phyloP scores from a whole-genome alignment of 2,329 filamentous ascomycete genomes.

The Fusarium nygamai region DNA sequence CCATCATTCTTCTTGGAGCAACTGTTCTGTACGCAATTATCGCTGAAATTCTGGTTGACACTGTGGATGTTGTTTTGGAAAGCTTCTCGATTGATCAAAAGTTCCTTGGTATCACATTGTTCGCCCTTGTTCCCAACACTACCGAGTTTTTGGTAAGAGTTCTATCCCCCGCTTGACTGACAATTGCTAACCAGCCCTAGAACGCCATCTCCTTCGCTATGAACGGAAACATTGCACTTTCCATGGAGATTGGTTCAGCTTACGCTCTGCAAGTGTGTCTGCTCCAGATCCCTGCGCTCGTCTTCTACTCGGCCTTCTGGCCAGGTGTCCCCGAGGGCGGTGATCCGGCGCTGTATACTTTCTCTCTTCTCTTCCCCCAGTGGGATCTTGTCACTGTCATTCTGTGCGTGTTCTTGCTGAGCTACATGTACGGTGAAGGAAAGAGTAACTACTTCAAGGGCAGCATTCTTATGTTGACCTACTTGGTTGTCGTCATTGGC shows the following conservation, averaged over 20 bases:
- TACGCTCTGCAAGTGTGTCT: conserved; percentile 97
- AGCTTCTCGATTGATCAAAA: conserved; percentile 95
- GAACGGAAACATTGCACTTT: conserved; percentile 98
- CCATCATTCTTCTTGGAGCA: conserved; percentile 86
- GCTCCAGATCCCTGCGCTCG: conserved; percentile 90
- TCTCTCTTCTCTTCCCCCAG: conserved; percentile 93
- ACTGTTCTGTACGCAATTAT: conserved; percentile 96
- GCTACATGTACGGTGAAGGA: conserved; percentile 97
- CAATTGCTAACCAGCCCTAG: conserved; percentile 52
- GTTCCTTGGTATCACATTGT: conserved; percentile 95
- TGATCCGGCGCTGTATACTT: conserved; percentile 68
- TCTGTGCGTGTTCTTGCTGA: conserved; percentile 92
- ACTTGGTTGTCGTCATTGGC: conserved; percentile 89
- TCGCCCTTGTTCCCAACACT: conserved; percentile 96
- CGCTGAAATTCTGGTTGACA: conserved; percentile 95
- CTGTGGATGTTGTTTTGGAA: conserved; percentile 93
- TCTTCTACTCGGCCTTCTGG: conserved; percentile 87
- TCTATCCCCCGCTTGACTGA: not conserved
- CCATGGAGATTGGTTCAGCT: conserved; percentile 98
- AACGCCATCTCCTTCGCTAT: conserved; percentile 99
- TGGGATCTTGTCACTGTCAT: conserved; percentile 99
- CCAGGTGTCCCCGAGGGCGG: conserved; percentile 54
- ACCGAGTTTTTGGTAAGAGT: conserved; percentile 89
- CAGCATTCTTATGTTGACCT: conserved; percentile 91
- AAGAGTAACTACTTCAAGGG: conserved; percentile 99